Evolutionary conservation across 495 filamentous ascomycete species (phyloP).

Genomic region (Penicillium tannophilum): DNA sequence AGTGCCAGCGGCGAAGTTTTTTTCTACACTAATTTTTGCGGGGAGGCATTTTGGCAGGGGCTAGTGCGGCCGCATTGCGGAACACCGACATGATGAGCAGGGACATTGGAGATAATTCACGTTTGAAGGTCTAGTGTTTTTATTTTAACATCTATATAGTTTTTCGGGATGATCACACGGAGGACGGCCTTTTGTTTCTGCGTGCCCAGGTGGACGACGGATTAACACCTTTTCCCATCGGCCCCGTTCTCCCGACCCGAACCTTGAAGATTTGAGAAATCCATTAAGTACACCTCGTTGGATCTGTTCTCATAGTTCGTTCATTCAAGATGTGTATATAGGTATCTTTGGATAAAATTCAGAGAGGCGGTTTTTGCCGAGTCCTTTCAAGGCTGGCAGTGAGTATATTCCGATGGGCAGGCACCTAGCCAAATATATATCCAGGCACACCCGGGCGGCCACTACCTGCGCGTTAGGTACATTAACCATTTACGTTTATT

Average conservation of each 20-base stretch:
- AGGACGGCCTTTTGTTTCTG: slow-evolving; percentile 54
- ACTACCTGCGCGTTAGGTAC: no score
- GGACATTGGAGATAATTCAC: slow-evolving; percentile 12
- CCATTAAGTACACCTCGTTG: no score
- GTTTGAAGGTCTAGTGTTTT: slow-evolving; percentile 10
- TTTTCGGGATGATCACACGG: slow-evolving; percentile 42
- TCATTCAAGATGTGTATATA: no score
- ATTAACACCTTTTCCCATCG: slow-evolving; percentile 55
- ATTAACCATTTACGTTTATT: no score
- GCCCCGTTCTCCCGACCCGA: slow-evolving; percentile 19
- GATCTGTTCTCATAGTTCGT: no score
- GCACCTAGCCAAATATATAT: neutral
- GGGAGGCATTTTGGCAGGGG: slow-evolving; percentile 42
- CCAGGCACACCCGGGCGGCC: neutral
- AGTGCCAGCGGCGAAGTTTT: slow-evolving; percentile 42
- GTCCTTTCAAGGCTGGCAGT: neutral
- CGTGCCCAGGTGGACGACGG: slow-evolving; percentile 41
- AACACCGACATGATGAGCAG: slow-evolving; percentile 38
- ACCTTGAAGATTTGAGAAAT: neutral
- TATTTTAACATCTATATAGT: slow-evolving; percentile 29
- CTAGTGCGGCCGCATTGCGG: slow-evolving; percentile 43
- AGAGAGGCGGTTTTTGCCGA: no score
- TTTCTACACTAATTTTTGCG: slow-evolving; percentile 45
- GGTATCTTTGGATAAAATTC: no score
- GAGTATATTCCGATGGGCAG: neutral